Percentiles rank a stretch among this genome's conserved stretches.
Conservation (phyloP, 225 moss, liverwort and hornwort species). For the Marchantia polymorpha region DNA sequence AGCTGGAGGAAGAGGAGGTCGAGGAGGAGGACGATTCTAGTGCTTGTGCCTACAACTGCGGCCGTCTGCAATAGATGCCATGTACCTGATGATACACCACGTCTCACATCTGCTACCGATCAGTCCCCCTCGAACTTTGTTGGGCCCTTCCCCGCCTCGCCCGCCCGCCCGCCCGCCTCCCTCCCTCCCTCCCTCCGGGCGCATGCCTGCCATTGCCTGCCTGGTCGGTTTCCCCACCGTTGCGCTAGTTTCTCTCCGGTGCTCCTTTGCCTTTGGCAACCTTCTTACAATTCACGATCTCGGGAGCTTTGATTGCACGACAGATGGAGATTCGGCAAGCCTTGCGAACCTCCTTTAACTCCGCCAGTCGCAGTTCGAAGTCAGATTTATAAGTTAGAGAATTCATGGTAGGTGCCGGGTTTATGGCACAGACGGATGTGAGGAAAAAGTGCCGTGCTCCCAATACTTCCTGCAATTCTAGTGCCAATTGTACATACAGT, state of each 20-base stretch:
- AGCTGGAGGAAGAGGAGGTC: not conserved
- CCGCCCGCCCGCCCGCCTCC: not conserved
- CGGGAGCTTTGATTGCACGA: not conserved
- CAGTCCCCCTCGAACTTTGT: not conserved
- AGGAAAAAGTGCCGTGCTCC: not conserved
- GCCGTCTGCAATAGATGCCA: not conserved
- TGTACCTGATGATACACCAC: conserved; percentile 10
- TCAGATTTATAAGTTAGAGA: not conserved
- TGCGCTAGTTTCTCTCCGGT: not conserved
- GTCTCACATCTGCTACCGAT: conserved; percentile 2
- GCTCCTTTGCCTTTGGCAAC: not conserved
- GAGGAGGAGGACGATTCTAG: not conserved
- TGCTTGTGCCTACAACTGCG: not conserved
- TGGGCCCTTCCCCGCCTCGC: no score
- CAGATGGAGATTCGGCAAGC: conserved; percentile 10
- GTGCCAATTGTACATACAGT: not conserved
- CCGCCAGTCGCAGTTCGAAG: not conserved
- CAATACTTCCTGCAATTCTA: not conserved
- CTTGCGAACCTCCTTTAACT: no score
- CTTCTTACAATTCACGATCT: conserved; percentile 11
- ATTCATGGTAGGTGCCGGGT: conserved; percentile 1
- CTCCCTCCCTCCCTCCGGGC: no score
- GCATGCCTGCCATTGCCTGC: not conserved
- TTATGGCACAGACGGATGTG: not conserved
- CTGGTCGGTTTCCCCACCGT: not conserved